Percentiles rank a stretch among this genome's conserved stretches.
Evolutionary conservation across 257 asterid genomes (phyloP).

Genomic region (Gentiana macrophylla): DNA sequence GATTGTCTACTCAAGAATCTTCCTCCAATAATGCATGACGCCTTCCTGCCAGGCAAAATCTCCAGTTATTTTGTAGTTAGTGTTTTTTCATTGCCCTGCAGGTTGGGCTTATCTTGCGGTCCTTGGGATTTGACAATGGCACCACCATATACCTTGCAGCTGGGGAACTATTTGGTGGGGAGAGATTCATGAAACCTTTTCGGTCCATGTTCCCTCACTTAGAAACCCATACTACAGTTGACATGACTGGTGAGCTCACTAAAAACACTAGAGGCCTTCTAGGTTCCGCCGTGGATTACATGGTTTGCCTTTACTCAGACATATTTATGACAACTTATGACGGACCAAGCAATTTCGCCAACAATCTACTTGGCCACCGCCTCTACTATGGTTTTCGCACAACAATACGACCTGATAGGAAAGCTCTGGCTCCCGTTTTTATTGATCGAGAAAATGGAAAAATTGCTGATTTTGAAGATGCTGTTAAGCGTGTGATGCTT

Average conservation of each 20-base stretch:
- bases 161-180: slow-evolving; percentile 93
- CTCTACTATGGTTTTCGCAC: slow-evolving; percentile 93
- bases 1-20: too few relatives aligned
- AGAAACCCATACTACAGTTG: slow-evolving; percentile 78
- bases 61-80: background rate
- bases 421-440: slow-evolving; percentile 79
- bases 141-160: slow-evolving; percentile 94
- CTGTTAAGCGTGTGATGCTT: slow-evolving; percentile 63
- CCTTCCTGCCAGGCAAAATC: background rate
- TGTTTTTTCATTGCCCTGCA: slow-evolving; percentile 21
- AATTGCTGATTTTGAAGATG: slow-evolving; percentile 56
- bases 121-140: slow-evolving; percentile 80
- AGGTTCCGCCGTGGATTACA: slow-evolving; percentile 97
- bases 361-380: slow-evolving; percentile 95
- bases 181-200: slow-evolving; percentile 80
- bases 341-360: slow-evolving; percentile 96
- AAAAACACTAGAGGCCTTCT: slow-evolving; percentile 47
- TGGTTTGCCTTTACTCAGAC: slow-evolving; percentile 93
- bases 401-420: slow-evolving; percentile 76
- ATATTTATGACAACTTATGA: slow-evolving; percentile 97
- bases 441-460: slow-evolving; percentile 65
- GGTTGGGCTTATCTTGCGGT: slow-evolving; percentile 83
- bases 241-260: slow-evolving; percentile 32
- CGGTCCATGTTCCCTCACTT: slow-evolving; percentile 72
- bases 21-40: too few relatives aligned